Conservation (phyloP, 768 basidiomycete species). For the Collybia mongolica region DNA sequence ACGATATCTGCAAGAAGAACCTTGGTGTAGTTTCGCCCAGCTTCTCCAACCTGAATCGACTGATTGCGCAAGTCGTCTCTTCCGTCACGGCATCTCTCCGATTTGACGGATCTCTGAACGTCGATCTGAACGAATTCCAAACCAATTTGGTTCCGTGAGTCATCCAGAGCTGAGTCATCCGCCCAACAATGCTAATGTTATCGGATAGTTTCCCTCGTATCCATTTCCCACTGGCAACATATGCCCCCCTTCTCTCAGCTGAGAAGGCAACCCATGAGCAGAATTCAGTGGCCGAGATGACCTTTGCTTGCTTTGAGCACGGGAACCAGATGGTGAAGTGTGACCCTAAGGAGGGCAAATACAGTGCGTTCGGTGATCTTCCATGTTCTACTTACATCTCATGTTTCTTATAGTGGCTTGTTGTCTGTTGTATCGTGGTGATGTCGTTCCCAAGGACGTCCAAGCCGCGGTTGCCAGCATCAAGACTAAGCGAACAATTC, state of each 20-base stretch:
- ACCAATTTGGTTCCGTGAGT: constrained; percentile 96
- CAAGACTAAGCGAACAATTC: constrained; percentile 97
- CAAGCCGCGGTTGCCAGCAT: constrained; percentile 90
- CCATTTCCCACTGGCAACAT: constrained; percentile 97
- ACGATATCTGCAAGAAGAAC: constrained; percentile 98
- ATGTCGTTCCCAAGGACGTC: constrained; percentile 96
- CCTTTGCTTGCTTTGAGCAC: constrained; percentile 94
- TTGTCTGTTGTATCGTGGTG: constrained; percentile 90
- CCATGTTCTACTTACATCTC: constrained; percentile 1
- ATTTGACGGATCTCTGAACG: constrained; percentile 96
- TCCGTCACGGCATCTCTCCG: constrained; percentile 96
- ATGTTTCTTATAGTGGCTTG: constrained; percentile 71
- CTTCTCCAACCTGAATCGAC: constrained; percentile 90
- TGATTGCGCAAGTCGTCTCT: constrained; percentile 98
- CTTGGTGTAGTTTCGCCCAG: constrained; percentile 83
- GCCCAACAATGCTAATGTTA: constrained; percentile 9
- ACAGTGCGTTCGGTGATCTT: constrained; percentile 60
- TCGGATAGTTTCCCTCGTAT: constrained; percentile 86
- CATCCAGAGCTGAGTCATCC: constrained; percentile 3
- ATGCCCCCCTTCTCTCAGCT: constrained; percentile 91
- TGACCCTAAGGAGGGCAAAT: constrained; percentile 97
- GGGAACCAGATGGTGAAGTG: constrained; percentile 97
- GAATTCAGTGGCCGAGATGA: constrained; percentile 98
- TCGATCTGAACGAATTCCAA: constrained; percentile 98
- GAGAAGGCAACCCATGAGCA: constrained; percentile 97